Evolutionary conservation across 2,329 filamentous ascomycete species (phyloP).

Genomic region (Claviceps humidiphila): DNA sequence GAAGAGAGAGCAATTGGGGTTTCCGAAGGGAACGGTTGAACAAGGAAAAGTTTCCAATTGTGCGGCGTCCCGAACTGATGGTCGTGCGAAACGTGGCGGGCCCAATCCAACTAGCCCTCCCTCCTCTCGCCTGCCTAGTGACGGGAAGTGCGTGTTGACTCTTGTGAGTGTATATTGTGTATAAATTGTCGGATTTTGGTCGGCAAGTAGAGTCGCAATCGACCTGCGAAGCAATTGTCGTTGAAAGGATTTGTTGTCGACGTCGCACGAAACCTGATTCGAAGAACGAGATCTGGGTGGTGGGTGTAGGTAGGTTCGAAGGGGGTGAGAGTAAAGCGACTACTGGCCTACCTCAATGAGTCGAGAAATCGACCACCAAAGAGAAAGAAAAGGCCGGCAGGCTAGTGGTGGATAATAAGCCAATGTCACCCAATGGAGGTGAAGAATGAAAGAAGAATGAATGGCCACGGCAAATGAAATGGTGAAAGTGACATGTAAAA

Average conservation of each 20-base stretch:
- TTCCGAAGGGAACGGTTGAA: background rate
- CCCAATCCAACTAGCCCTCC: background rate
- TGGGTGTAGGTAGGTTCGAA: background rate
- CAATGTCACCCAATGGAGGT: background rate
- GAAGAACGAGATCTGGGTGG: background rate
- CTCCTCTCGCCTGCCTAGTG: background rate
- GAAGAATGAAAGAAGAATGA: background rate
- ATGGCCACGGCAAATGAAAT: background rate
- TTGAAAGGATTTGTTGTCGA: background rate
- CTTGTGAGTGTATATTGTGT: background rate
- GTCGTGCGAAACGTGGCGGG: background rate
- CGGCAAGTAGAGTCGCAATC: background rate
- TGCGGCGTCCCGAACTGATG: background rate
- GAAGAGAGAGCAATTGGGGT: background rate
- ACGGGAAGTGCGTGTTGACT: background rate
- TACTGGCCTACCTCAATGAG: background rate
- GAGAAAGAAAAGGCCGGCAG: background rate
- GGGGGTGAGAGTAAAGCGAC: background rate
- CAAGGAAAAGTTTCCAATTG: background rate
- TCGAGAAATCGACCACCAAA: background rate
- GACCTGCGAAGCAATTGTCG: background rate
- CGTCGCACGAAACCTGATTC: background rate
- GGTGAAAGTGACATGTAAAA: background rate
- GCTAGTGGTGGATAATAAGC: background rate
- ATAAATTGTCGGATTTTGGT: background rate